Evolutionary conservation across 306 rosid genomes (phyloP).

Genomic region (Lagenaria siceraria): DNA sequence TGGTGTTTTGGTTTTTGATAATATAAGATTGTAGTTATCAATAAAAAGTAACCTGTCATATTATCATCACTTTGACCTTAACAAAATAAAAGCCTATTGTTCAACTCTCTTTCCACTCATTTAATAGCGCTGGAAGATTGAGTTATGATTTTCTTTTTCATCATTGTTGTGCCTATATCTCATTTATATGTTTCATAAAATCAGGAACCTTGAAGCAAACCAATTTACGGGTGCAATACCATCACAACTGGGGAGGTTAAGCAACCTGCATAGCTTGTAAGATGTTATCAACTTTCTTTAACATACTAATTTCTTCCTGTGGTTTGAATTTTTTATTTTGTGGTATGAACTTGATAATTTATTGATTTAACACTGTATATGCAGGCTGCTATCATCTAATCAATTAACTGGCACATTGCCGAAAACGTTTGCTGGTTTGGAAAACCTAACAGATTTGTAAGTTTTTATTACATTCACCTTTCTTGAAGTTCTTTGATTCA

Average conservation of each 20-base stretch:
- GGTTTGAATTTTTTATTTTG: background rate
- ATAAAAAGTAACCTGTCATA: background rate
- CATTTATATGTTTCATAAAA: background rate
- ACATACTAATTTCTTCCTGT: background rate
- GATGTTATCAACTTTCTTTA: constrained; percentile 13
- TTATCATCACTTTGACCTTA: background rate
- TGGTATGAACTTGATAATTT: background rate
- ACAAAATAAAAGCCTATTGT: background rate
- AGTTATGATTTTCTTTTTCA: background rate
- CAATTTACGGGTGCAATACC: constrained; percentile 62
- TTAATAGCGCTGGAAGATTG: background rate
- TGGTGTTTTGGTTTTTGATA: background rate
- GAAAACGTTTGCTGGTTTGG: constrained; percentile 31
- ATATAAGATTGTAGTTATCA: background rate
- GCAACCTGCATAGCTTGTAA: constrained; percentile 50
- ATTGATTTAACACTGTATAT: constrained; percentile 8
- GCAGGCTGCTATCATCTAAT: constrained; percentile 73
- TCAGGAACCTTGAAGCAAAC: constrained; percentile 72
- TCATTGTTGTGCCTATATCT: background rate
- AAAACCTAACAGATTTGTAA: constrained; percentile 55
- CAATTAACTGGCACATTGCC: constrained; percentile 56
- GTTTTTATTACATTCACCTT: constrained; percentile 11
- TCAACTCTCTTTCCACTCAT: background rate
- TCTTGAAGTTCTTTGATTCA: background rate
- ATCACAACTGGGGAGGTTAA: constrained; percentile 49